These are phyloP conservation scores for Aspergillus bridgeri DNA, from an alignment of 495 filamentous ascomycete species.

Conservation along the genomic window DNA sequence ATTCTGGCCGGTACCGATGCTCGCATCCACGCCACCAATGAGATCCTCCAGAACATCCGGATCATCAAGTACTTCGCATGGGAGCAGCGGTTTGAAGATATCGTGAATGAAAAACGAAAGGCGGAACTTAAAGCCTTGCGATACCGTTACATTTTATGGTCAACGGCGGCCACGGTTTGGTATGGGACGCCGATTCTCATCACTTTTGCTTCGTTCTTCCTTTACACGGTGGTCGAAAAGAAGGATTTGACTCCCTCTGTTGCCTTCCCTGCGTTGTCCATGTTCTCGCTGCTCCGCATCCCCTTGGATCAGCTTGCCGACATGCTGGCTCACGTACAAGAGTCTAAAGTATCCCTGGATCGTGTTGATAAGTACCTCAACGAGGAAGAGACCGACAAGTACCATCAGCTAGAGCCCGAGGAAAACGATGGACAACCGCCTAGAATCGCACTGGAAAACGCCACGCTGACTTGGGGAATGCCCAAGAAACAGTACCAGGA, in stretches of 20 bases:
- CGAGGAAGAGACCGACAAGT: constrained; percentile 96
- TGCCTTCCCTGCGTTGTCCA: constrained; percentile 92
- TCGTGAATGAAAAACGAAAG: constrained; percentile 82
- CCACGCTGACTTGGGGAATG: constrained; percentile 84
- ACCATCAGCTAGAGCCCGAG: constrained; percentile 70
- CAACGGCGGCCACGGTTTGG: constrained; percentile 88
- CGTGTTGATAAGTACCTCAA: constrained; percentile 93
- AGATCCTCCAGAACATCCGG: constrained; percentile 94
- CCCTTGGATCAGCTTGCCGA: constrained; percentile 96
- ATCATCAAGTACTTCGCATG: constrained; percentile 99
- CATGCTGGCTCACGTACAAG: constrained; percentile 98
- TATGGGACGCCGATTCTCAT: constrained; percentile 94
- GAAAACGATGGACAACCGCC: constrained; percentile 58
- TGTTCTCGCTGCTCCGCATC: constrained; percentile 92
- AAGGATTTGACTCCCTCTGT: constrained; percentile 89
- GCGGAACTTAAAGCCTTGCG: constrained; percentile 76
- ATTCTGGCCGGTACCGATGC: constrained; percentile 96
- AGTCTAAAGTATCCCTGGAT: constrained; percentile 94
- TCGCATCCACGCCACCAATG: constrained; percentile 94
- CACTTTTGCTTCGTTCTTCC: constrained; percentile 90
- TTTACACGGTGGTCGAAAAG: constrained; percentile 88
- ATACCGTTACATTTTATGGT: constrained; percentile 85
- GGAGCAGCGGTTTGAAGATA: constrained; percentile 85
- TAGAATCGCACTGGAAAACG: constrained; percentile 78
- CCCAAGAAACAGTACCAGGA: constrained; percentile 32